phyloP scores from a whole-genome alignment of 2,329 filamentous ascomycete genomes.

The Pyricularia sp. region DNA sequence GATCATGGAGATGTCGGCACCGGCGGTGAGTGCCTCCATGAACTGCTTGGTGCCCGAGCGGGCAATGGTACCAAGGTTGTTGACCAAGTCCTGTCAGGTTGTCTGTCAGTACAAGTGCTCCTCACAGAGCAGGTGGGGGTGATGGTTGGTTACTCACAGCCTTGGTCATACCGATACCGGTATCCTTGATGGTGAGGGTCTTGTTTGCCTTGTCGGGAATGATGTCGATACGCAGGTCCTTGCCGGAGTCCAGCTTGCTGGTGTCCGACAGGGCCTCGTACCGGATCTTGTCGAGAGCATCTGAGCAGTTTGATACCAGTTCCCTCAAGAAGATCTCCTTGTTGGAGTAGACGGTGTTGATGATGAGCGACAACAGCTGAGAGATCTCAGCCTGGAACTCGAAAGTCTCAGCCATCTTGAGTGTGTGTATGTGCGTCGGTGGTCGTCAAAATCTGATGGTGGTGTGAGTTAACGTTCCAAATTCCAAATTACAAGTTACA shows the following conservation, averaged over 20 bases:
- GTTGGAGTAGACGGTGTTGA: slow-evolving; percentile 99
- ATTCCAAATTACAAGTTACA: neutral
- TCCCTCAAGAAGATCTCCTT: slow-evolving; percentile 99
- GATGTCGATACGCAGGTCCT: slow-evolving; percentile 98
- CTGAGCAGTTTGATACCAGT: slow-evolving; percentile 95
- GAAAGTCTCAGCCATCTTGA: slow-evolving; percentile 87
- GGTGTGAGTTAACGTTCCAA: neutral
- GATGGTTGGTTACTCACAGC: slow-evolving; percentile 57
- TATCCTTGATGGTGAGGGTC: slow-evolving; percentile 95
- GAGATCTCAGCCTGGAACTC: slow-evolving; percentile 99
- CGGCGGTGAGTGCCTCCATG: slow-evolving; percentile 97
- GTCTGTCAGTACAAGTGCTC: neutral
- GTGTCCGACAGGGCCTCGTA: slow-evolving; percentile 97
- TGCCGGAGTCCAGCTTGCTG: slow-evolving; percentile 91
- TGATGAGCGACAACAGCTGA: slow-evolving; percentile 98
- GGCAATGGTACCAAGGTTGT: slow-evolving; percentile 99
- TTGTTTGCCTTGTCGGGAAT: slow-evolving; percentile 96
- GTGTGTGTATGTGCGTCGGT: slow-evolving; percentile 23
- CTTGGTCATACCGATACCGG: slow-evolving; percentile 99
- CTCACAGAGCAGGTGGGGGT: neutral
- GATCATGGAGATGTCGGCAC: slow-evolving; percentile 99
- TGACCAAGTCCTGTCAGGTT: slow-evolving; percentile 75
- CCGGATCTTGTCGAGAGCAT: slow-evolving; percentile 99
- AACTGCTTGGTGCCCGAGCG: slow-evolving; percentile 99
- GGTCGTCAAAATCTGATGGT: neutral